Conservation (phyloP, 495 filamentous ascomycete genomes). For the Penicillium nucicola region DNA sequence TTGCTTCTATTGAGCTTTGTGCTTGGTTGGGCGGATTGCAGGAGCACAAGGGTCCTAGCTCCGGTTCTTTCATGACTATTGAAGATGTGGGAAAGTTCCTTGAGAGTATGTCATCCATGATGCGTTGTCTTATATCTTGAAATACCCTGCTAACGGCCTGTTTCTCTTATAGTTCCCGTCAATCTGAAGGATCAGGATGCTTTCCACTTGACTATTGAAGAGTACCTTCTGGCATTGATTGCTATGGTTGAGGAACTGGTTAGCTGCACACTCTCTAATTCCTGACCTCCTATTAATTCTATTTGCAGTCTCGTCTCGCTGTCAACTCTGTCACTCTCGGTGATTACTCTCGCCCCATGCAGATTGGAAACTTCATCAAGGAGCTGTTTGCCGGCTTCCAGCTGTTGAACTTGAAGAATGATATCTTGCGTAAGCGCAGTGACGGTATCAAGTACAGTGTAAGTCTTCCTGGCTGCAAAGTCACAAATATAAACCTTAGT, state of each 20-base stretch:
- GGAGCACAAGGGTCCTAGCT: conserved; percentile 37
- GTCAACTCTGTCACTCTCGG: conserved; percentile 94
- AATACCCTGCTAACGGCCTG: not conserved
- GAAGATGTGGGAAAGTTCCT: conserved; percentile 80
- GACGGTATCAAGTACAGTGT: conserved; percentile 95
- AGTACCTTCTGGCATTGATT: conserved; percentile 87
- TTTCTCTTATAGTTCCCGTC: conserved; percentile 67
- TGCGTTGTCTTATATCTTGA: not conserved
- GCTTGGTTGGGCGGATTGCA: conserved; percentile 70
- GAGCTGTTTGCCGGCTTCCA: conserved; percentile 95
- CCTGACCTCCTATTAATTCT: conserved; percentile 1
- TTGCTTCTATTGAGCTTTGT: conserved; percentile 67
- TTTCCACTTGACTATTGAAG: conserved; percentile 95
- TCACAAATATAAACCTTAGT: not conserved
- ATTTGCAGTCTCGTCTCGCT: conserved; percentile 68
- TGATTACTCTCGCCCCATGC: conserved; percentile 76
- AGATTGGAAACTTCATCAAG: conserved; percentile 90
- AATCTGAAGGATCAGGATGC: conserved; percentile 86
- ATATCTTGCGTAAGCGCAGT: conserved; percentile 77
- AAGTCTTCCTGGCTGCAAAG: conserved; percentile 17
- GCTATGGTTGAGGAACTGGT: conserved; percentile 86
- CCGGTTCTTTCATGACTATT: conserved; percentile 68
- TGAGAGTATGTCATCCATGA: conserved; percentile 49
- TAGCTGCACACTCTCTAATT: conserved; percentile 8
- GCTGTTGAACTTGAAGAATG: conserved; percentile 95